A percentile compares a stretch with the other conserved stretches of the same genome.
Evolutionary conservation across 1,284 basidiomycete genomes (phyloP).

Genomic region (Wolfiporia cocos): DNA sequence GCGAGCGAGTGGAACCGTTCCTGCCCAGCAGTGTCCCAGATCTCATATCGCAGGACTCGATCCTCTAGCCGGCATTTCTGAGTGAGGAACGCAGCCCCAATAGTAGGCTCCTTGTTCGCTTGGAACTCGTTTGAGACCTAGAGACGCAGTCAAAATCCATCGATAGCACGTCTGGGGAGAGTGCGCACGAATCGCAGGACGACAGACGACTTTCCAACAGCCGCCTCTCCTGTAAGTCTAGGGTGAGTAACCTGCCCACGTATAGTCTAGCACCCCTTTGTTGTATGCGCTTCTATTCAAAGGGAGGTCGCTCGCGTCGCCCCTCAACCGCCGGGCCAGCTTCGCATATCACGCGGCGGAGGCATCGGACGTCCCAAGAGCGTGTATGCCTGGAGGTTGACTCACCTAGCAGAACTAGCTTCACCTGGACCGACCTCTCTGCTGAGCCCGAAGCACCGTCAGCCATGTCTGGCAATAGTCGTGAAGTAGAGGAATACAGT

Average conservation of each 20-base stretch:
- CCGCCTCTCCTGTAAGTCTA: slow-evolving; percentile 79
- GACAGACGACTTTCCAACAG: slow-evolving; percentile 99
- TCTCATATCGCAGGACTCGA: slow-evolving; percentile 91
- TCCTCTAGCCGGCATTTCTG: slow-evolving; percentile 91
- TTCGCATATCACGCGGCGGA: too few species aligned
- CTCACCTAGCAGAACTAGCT: slow-evolving; percentile 81
- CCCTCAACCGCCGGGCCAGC: too few species aligned
- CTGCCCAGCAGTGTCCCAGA: slow-evolving; percentile 95
- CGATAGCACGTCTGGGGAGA: slow-evolving; percentile 3
- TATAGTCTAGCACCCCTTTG: too few species aligned
- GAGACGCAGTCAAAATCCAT: neutral
- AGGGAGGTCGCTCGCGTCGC: too few species aligned
- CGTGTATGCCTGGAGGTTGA: slow-evolving; percentile 76
- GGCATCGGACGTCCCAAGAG: slow-evolving; percentile 99
- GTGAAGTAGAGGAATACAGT: slow-evolving; percentile 13
- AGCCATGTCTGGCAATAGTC: slow-evolving; percentile 43
- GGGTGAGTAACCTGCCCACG: too few species aligned
- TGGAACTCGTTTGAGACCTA: slow-evolving; percentile 91
- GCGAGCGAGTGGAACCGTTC: slow-evolving; percentile 93
- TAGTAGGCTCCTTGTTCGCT: slow-evolving; percentile 96
- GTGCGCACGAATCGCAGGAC: slow-evolving; percentile 91
- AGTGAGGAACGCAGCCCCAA: slow-evolving; percentile 91
- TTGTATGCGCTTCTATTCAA: too few species aligned
- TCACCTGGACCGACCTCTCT: slow-evolving; percentile 88
- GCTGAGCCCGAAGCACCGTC: slow-evolving; percentile 65